Percentiles rank a stretch among this genome's conserved stretches.
Conservation (phyloP, 2,329 filamentous ascomycete genomes). For the Ceratocystis albifundus region DNA sequence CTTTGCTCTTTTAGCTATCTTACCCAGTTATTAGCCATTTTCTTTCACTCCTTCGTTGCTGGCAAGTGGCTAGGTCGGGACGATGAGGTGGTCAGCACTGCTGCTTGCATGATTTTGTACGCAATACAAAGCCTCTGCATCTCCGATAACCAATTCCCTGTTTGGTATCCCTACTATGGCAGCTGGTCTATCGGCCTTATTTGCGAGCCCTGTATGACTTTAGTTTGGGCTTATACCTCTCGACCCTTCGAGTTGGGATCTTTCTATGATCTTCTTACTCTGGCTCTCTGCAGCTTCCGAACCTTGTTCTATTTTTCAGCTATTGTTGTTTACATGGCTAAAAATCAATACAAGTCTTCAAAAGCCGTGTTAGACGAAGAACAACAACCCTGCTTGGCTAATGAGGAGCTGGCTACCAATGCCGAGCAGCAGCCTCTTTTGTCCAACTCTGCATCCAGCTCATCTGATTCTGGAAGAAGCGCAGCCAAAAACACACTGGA, state of each 20-base stretch:
- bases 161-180: slow-evolving; percentile 54
- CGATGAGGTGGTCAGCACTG: slow-evolving; percentile 43
- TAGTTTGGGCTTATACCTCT: slow-evolving; percentile 24
- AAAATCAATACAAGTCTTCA: not conserved
- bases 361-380: slow-evolving; percentile 40
- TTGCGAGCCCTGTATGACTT: slow-evolving; percentile 42
- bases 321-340: slow-evolving; percentile 2
- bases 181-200: slow-evolving; percentile 48
- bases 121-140: slow-evolving; percentile 47
- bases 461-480: not conserved
- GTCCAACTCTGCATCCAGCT: not conserved
- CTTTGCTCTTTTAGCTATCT: slow-evolving; percentile 32
- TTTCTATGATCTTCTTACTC: slow-evolving; percentile 4
- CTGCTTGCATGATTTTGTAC: slow-evolving; percentile 54
- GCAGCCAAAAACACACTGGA: not conserved
- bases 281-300: slow-evolving; percentile 2
- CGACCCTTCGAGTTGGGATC: not conserved
- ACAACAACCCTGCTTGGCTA: slow-evolving; percentile 45
- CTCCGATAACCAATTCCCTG: slow-evolving; percentile 38
- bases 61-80: slow-evolving; percentile 36
- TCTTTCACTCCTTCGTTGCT: slow-evolving; percentile 30
- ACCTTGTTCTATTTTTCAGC: slow-evolving; percentile 13
- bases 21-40: slow-evolving; percentile 36
- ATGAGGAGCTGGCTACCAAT: not conserved
- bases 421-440: not conserved